Evolutionary conservation across 2,329 filamentous ascomycete genomes (phyloP), one percentile per base, ranked within the genome.

Genomic region (Gaeumannomyces tritici): DNA sequence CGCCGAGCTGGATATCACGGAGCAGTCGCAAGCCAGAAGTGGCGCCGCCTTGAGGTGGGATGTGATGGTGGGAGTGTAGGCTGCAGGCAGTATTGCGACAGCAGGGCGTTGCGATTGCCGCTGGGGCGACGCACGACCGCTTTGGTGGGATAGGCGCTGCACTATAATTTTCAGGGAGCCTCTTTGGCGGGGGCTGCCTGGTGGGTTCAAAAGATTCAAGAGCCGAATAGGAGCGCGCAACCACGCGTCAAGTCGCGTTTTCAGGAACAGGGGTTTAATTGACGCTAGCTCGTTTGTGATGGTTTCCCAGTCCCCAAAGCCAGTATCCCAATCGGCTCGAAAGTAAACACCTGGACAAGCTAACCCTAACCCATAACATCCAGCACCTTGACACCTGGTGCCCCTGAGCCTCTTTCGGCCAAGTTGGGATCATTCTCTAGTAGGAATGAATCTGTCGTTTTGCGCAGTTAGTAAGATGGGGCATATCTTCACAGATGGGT

Each of bases 191-290:
- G 42, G 42, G 42, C 42, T 8, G 42, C 42, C 42, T 47, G 21
- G 42, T 51, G 21, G 42, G n/a, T 51, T 51, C 42, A n/a, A 21
- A 21, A 51, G 42, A 51, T 51, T 51, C 42, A n/a, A 21, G 42
- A 51, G 42, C n/a, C 42, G 42, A 51, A 51, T 51, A n/a, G 42
- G 42, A 51, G 21, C 42, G 42, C 56, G 56, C 42, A 13, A 31
- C 21, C 29, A 67, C 67, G 67, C 67, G 66, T 66, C 62, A n/a
- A 9, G 60, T 64, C 67, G 67, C 67, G 67, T 65, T 56, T 21
- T 8, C 21, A 51, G 4, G 42, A 51, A 51, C 42, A 26, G 62
- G 63, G 65, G 55, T 64, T 62, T 62, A 64, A 64, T 64, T 64
- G 63, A 64, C 57, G 42, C 42, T 51, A 51, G 3, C 42, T 9